Evolutionary conservation across 805 yeast species (phyloP).

Genomic region (Myxozyma udenii): DNA sequence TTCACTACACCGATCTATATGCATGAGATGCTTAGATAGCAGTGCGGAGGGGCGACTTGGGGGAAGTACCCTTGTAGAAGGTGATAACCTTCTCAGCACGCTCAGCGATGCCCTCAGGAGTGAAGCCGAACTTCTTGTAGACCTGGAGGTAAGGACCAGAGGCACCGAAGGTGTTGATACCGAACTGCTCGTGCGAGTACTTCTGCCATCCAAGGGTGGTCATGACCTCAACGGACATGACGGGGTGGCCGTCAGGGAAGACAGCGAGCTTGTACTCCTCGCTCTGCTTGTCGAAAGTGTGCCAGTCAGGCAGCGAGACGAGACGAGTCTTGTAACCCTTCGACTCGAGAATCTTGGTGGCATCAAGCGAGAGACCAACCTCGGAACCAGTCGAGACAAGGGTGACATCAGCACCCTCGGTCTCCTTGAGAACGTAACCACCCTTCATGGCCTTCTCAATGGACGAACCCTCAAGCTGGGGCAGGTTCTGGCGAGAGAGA

Average conservation of each 20-base stretch:
- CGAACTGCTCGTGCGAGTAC: constrained; percentile 95
- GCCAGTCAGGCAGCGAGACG: constrained; percentile 91
- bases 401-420: constrained; percentile 64
- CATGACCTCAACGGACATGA: constrained; percentile 90
- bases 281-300: constrained; percentile 77
- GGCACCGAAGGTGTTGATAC: constrained; percentile 93
- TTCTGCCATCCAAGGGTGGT: constrained; percentile 88
- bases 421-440: constrained; percentile 75
- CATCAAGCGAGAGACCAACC: constrained; percentile 76
- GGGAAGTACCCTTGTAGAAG: constrained; percentile 70
- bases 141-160: constrained; percentile 85
- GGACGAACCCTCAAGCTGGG: constrained; percentile 90
- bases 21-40: constrained; percentile 58
- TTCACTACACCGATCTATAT: too few relatives aligned
- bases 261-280: constrained; percentile 77
- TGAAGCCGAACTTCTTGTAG: constrained; percentile 83
- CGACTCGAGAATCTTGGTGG: constrained; percentile 66
- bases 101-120: constrained; percentile 86
- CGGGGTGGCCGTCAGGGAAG: constrained; percentile 92
- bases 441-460: constrained; percentile 91
- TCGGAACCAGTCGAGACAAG: constrained; percentile 93
- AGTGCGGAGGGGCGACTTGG: constrained; percentile 71
- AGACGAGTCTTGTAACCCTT: constrained; percentile 72
- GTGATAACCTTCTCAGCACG: constrained; percentile 77
- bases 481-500: constrained; percentile 72